Percentiles rank a stretch among this genome's conserved stretches.
phyloP scores from a whole-genome alignment of 306 rosid species.

The Lagenaria siceraria region DNA sequence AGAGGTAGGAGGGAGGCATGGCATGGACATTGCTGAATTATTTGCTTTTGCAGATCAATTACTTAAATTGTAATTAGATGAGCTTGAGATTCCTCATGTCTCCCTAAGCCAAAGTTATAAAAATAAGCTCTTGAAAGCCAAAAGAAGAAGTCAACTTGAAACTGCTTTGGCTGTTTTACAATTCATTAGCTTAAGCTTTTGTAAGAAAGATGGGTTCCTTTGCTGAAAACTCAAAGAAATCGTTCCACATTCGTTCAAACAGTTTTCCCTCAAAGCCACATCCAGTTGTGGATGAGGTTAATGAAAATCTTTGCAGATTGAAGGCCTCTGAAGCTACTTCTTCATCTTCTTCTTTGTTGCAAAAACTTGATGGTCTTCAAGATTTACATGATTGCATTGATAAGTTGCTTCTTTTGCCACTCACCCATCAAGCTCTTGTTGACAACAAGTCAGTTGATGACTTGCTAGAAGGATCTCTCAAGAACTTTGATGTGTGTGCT shows the following conservation, averaged over 20 bases:
- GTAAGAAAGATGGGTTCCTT: constrained; percentile 7
- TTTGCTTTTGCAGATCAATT: not conserved
- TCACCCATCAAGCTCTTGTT: not conserved
- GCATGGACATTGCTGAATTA: not conserved
- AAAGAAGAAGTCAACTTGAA: not conserved
- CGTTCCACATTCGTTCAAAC: constrained; percentile 10
- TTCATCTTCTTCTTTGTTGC: constrained; percentile 1
- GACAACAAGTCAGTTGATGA: not conserved
- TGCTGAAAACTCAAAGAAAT: not conserved
- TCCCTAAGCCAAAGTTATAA: not conserved
- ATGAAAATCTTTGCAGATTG: constrained; percentile 12
- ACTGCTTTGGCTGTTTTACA: not conserved
- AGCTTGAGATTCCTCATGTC: constrained; percentile 8
- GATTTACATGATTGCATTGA: not conserved
- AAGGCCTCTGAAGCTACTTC: not conserved
- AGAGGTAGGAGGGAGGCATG: constrained; percentile 5
- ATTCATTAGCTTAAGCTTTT: not conserved
- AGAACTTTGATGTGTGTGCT: not conserved
- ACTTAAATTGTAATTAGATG: not conserved
- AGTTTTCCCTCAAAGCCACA: constrained; percentile 21
- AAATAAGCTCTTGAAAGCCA: not conserved
- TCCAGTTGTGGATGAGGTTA: constrained; percentile 3
- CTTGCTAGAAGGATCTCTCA: not conserved
- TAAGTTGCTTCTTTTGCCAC: not conserved
- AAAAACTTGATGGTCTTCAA: not conserved